These are phyloP conservation scores for Cucurbita ficifolia DNA, from an alignment of 306 rosid genomes.

Conservation along the genomic window DNA sequence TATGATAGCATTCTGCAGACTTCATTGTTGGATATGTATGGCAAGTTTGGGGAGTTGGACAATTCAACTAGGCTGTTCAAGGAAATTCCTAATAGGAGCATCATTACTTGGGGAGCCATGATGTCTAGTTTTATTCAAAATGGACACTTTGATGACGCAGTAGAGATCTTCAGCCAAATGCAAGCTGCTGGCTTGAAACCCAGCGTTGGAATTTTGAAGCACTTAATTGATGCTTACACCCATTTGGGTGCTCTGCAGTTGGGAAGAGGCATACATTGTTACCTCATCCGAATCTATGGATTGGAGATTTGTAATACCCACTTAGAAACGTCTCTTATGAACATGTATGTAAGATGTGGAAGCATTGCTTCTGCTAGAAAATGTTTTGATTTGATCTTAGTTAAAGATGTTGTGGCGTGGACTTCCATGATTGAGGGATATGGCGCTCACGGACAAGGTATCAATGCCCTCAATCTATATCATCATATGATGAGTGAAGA, in stretches of 20 bases:
- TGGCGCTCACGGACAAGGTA: not conserved
- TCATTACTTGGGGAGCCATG: not conserved
- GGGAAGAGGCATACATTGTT: slow-evolving; percentile 32
- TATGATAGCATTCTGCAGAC: not conserved
- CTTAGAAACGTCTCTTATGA: not conserved
- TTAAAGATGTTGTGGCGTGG: not conserved
- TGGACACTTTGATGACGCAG: not conserved
- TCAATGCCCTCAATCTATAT: not conserved
- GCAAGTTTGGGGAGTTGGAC: not conserved
- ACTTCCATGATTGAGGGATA: not conserved
- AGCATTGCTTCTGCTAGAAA: not conserved
- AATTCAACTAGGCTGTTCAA: not conserved
- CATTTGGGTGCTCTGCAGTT: slow-evolving; percentile 32
- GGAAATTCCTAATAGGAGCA: not conserved
- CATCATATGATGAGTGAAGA: not conserved
- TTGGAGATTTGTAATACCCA: slow-evolving; percentile 8
- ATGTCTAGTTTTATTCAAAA: not conserved
- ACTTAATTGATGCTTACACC: not conserved
- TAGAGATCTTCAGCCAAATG: not conserved
- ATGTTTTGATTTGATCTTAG: not conserved
- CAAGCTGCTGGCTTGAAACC: not conserved
- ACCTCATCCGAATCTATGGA: slow-evolving; percentile 20
- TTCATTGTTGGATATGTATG: not conserved
- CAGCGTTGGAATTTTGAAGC: not conserved
- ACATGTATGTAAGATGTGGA: not conserved